Base-by-base conservation (phyloP, 75 land plant genomes). In the Azolla pinnata region DNA sequence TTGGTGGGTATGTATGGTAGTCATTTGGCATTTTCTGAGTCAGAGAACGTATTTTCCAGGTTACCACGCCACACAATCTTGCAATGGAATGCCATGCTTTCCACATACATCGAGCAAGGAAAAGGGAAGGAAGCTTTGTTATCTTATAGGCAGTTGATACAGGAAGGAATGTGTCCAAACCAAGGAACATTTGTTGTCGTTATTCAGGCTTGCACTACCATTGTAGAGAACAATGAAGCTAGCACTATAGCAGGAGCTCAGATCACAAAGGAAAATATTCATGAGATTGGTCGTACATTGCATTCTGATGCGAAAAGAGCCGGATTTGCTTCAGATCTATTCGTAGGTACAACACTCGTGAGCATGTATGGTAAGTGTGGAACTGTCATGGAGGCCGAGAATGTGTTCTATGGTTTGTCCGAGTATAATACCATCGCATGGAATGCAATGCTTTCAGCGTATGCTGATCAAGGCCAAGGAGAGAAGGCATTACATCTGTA, bases 151-250 rank as follows among this genome's bases (percentile, higher is more conserved):
- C 54, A 52, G 29, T 24, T 52, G 54, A 3, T 12, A 3, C 29
- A 52, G n/a, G n/a, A n/a, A n/a, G n/a, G n/a, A n/a, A n/a, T n/a
- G n/a, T n/a, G 10, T 12, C 73, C 73, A 31, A 81, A 88, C 42
- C 56, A 25, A 3, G 61, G 70, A 4, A 75, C 81, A 7, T 71
- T 82, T 34, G 75, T 79, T 0, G 57, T 80, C 56, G 61, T 59
- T 55, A 56, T 82, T 46, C 76, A 76, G 53, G 61, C 67, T 0
- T 78, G 81, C 42, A 52, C 12, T 24, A 52, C 12, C 14, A 26
- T 52, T 27, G 24, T 14, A 52, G 54, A 52, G 10, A 29, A 27
- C 29, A 52, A 4, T 4, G 28, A 52, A 27, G 28, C 2, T 52
- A 14, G 4, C 1, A 27, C 29, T 52, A 2, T 24, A 2, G 27